These are phyloP conservation scores for Plantago coronopus DNA, from an alignment of 305 asterid species.

Conservation along the genomic window DNA sequence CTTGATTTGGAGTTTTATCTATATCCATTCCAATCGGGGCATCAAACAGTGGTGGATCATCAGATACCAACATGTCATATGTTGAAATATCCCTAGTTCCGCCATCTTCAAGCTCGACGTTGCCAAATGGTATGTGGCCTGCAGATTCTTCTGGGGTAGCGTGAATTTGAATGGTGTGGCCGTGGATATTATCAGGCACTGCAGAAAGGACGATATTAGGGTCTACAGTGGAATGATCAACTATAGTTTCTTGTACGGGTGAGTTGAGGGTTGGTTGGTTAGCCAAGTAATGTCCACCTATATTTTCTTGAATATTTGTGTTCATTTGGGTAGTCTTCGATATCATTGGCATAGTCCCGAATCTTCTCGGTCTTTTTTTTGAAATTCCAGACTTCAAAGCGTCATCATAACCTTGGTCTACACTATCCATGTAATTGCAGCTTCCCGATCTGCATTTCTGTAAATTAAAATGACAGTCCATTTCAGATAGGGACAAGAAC, in stretches of 20 bases:
- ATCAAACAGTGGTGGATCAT: neutral
- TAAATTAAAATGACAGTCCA: neutral
- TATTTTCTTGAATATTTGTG: no score
- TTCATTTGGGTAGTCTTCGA: neutral
- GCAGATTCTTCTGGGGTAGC: neutral
- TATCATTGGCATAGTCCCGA: conserved; percentile 28
- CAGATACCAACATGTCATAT: neutral
- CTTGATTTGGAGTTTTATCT: no score
- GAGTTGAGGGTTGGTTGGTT: no score
- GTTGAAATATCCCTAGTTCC: neutral
- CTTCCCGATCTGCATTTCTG: conserved; percentile 37
- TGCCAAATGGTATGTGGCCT: neutral
- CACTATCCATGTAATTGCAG: conserved; percentile 25
- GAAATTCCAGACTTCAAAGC: neutral
- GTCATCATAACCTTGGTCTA: neutral
- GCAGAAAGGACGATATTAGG: no score
- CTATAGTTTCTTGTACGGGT: no score
- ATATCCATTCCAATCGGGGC: neutral
- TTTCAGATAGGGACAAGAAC: neutral
- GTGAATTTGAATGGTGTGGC: no score
- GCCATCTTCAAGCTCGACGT: no score
- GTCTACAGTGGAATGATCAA: neutral
- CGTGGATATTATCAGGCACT: no score
- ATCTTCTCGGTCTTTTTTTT: conserved; percentile 5
- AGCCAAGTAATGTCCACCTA: no score